phyloP scores from a whole-genome alignment of 2,329 filamentous ascomycete species.

The Talaromyces sp. region DNA sequence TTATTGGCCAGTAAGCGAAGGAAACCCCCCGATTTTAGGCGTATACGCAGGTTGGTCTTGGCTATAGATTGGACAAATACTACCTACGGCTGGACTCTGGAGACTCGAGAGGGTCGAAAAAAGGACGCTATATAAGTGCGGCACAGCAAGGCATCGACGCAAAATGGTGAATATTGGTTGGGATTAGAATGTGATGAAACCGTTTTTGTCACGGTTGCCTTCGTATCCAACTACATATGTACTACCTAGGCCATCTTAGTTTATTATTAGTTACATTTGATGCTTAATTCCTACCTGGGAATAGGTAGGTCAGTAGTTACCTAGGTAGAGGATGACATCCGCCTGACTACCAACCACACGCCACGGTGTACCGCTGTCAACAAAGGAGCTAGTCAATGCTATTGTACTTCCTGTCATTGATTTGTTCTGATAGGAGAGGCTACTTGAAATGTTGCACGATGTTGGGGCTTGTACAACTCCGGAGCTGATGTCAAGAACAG shows the following conservation, averaged over 20 bases:
- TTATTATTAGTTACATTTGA: too few relatives aligned
- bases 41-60: neutral
- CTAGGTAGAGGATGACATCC: too few relatives aligned
- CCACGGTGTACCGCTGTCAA: neutral
- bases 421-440: neutral
- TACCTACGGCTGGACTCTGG: too few relatives aligned
- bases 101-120: too few relatives aligned
- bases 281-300: too few relatives aligned
- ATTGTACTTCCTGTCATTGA: neutral
- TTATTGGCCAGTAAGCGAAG: neutral
- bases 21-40: neutral
- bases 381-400: neutral
- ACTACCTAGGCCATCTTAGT: too few relatives aligned
- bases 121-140: constrained; percentile 3
- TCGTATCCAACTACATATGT: too few relatives aligned
- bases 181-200: neutral
- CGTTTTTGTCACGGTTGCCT: neutral
- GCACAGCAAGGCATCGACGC: constrained; percentile 3
- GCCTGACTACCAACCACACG: too few relatives aligned
- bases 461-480: neutral
- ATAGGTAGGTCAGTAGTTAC: too few relatives aligned
- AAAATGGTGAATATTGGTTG: neutral
- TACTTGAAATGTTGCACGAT: neutral
- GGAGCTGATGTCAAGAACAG: neutral
- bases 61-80: neutral